phyloP scores from a whole-genome alignment of 129 eudicot genomes.

The Flaveria robusta region DNA sequence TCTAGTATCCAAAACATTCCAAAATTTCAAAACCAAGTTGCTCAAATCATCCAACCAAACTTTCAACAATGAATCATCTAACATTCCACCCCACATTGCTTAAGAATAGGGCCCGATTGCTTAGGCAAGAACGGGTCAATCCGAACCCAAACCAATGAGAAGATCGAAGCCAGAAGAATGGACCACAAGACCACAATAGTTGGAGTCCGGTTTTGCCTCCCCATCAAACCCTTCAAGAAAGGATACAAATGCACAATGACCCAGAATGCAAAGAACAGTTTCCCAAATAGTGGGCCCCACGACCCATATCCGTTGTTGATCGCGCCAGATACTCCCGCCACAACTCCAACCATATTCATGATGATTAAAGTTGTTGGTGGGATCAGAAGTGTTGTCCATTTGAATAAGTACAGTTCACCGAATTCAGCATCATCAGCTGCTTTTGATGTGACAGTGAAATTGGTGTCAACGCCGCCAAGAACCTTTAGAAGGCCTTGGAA shows the following conservation, averaged over 20 bases:
- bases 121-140: conserved; percentile 99
- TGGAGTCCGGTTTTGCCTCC: conserved; percentile 96
- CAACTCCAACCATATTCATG: conserved; percentile 93
- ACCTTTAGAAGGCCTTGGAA: conserved; percentile 97
- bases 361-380: conserved; percentile 92
- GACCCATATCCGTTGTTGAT: conserved; percentile 95
- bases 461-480: conserved; percentile 95
- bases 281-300: conserved; percentile 97
- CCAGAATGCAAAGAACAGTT: conserved; percentile 89
- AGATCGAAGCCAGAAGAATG: conserved; percentile 84
- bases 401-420: conserved; percentile 94
- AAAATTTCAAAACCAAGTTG: conserved; percentile 14
- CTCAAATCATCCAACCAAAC: conserved; percentile 25
- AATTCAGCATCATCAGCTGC: conserved; percentile 88
- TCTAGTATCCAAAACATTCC: conserved; percentile 27
- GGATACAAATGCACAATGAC: conserved; percentile 94
- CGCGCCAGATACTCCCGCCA: conserved; percentile 94
- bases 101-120: conserved; percentile 90
- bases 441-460: conserved; percentile 84
- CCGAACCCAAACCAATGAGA: conserved; percentile 93
- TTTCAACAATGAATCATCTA: conserved; percentile 27
- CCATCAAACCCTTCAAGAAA: conserved; percentile 96
- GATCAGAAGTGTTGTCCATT: conserved; percentile 97
- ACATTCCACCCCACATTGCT: conserved; percentile 96
- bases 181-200: conserved; percentile 97